These are phyloP conservation scores for Mytilinidion resinicola DNA, from an alignment of 495 filamentous ascomycete genomes.

Conservation along the genomic window DNA sequence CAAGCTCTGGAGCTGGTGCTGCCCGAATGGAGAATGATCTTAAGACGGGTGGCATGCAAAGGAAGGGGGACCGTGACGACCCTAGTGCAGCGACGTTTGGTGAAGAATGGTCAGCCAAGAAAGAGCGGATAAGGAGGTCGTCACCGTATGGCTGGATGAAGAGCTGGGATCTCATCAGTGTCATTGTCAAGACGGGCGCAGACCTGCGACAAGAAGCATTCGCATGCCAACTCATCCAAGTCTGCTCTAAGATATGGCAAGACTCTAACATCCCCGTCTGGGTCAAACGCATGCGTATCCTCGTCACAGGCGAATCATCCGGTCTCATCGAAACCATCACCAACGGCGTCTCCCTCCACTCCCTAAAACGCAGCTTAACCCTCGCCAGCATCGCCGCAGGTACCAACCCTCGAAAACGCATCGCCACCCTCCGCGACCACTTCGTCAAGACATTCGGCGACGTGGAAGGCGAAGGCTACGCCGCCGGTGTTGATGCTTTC, in stretches of 20 bases:
- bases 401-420: constrained; percentile 57
- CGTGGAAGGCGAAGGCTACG: constrained; percentile 54
- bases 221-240: constrained; percentile 67
- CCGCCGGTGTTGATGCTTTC: constrained; percentile 61
- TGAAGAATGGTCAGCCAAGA: constrained; percentile 69
- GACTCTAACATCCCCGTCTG: constrained; percentile 66
- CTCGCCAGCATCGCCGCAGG: constrained; percentile 59
- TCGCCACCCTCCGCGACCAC: constrained; percentile 69
- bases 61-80: constrained; percentile 70
- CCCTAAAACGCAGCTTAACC: constrained; percentile 67
- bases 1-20: constrained; percentile 59
- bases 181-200: constrained; percentile 73
- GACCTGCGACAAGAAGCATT: constrained; percentile 74
- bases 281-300: constrained; percentile 72
- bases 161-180: constrained; percentile 73
- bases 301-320: constrained; percentile 71
- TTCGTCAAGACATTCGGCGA: constrained; percentile 68
- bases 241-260: constrained; percentile 69
- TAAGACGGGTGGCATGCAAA: constrained; percentile 68
- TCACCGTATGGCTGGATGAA: constrained; percentile 73
- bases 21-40: constrained; percentile 77
- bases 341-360: constrained; percentile 70
- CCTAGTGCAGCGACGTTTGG: constrained; percentile 75
- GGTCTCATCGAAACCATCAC: constrained; percentile 76
- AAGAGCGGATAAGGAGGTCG: constrained; percentile 66